Evolutionary conservation across 768 basidiomycete genomes (phyloP).

Genomic region (Gautieria morchelliformis): DNA sequence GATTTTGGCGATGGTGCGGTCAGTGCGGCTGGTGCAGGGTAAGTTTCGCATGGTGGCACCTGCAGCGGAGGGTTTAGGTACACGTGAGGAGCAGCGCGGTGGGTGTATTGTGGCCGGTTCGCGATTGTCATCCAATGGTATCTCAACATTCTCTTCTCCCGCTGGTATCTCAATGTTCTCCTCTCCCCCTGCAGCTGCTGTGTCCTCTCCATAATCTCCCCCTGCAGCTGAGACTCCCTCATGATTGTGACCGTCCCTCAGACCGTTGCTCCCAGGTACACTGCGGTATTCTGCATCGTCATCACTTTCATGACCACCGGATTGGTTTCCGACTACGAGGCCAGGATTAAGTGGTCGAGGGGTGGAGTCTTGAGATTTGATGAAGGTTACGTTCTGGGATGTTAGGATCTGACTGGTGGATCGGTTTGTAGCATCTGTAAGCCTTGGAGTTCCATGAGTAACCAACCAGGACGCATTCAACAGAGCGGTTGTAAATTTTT

Average conservation of each 20-base stretch:
- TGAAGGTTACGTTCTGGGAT: constrained; percentile 17
- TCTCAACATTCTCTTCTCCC: no score
- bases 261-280: no score
- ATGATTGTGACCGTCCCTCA: no score
- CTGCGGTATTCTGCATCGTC: no score
- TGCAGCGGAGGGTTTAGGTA: neutral
- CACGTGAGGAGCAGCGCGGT: neutral
- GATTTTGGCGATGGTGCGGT: neutral
- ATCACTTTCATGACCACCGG: no score
- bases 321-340: no score
- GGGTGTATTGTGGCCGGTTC: neutral
- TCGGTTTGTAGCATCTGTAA: constrained; percentile 29
- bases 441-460: constrained; percentile 25
- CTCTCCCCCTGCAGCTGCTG: no score
- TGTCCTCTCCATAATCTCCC: no score
- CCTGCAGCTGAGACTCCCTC: neutral
- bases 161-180: no score
- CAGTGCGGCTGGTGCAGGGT: neutral
- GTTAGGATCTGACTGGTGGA: constrained; percentile 19
- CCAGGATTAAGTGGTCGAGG: no score
- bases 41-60: neutral
- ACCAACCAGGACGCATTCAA: constrained; percentile 30
- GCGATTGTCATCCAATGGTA: no score
- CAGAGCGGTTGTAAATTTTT: constrained; percentile 18
- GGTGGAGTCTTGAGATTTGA: constrained; percentile 5